Conservation (phyloP, 768 basidiomycete species). For the Tylopilus subfusipes region DNA sequence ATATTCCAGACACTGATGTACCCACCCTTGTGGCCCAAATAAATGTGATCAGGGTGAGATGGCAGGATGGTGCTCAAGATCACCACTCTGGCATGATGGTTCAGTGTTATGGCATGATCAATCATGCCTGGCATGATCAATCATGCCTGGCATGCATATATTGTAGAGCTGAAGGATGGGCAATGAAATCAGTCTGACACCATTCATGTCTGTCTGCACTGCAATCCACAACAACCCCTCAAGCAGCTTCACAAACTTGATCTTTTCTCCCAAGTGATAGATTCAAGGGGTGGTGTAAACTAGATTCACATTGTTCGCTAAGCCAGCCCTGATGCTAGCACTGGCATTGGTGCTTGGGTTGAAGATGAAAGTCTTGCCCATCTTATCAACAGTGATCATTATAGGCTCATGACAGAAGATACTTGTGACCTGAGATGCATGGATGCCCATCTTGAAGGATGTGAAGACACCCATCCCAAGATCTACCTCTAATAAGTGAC, state of each 20-base stretch:
- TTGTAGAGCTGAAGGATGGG: constrained; percentile 85
- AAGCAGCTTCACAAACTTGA: constrained; percentile 73
- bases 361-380: constrained; percentile 79
- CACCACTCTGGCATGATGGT: constrained; percentile 75
- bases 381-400: constrained; percentile 84
- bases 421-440: constrained; percentile 61
- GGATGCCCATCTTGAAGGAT: constrained; percentile 57
- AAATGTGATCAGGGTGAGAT: constrained; percentile 61
- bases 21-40: constrained; percentile 91
- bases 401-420: constrained; percentile 66
- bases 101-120: constrained; percentile 53
- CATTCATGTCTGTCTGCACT: constrained; percentile 47
- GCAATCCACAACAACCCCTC: constrained; percentile 84
- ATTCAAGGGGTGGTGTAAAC: constrained; percentile 50
- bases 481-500: constrained; percentile 82
- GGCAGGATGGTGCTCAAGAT: constrained; percentile 77
- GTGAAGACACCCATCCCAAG: constrained; percentile 54
- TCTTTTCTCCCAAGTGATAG: constrained; percentile 73
- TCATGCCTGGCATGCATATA: constrained; percentile 56
- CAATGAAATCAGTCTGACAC: constrained; percentile 41
- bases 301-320: constrained; percentile 42
- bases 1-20: constrained; percentile 79
- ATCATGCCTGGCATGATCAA: too few relatives aligned
- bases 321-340: constrained; percentile 19
- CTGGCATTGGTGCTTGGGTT: constrained; percentile 37